Conservation (phyloP, 768 basidiomycete genomes). For the Leccinum subgranulosum region DNA sequence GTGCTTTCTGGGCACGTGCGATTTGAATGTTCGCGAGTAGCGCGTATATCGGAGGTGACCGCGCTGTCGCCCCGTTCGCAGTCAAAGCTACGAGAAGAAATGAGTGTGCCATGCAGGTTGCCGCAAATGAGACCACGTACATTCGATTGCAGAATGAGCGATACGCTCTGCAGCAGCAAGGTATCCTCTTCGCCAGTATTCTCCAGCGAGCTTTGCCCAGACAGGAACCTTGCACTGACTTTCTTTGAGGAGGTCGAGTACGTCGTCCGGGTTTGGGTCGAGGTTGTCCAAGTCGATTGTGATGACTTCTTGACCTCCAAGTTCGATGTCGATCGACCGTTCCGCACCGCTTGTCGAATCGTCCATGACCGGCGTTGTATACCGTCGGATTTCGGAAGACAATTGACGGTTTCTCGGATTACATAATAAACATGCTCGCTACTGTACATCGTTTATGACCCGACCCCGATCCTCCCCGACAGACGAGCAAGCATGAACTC, state of each 20-base stretch:
- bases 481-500: no score
- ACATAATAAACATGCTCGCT: background rate
- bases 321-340: slow-evolving; percentile 67
- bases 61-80: slow-evolving; percentile 44
- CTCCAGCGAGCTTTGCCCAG: slow-evolving; percentile 82
- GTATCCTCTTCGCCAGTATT: slow-evolving; percentile 82
- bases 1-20: slow-evolving; percentile 75
- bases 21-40: slow-evolving; percentile 85
- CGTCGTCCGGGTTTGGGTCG: slow-evolving; percentile 72
- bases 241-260: slow-evolving; percentile 68
- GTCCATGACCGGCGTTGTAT: slow-evolving; percentile 13
- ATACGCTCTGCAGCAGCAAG: slow-evolving; percentile 77
- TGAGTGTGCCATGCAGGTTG: background rate
- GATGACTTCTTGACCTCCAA: slow-evolving; percentile 81
- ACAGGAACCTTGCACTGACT: slow-evolving; percentile 69
- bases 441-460: no score
- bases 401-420: background rate
- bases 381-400: background rate
- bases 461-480: no score
- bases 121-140: slow-evolving; percentile 39
- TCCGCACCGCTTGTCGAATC: slow-evolving; percentile 12
- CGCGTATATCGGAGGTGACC: slow-evolving; percentile 71
- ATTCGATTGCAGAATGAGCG: slow-evolving; percentile 59
- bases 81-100: slow-evolving; percentile 43
- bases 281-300: slow-evolving; percentile 88